These are phyloP conservation scores for Ophiocordyceps unilateralis DNA, from an alignment of 2,329 filamentous ascomycete species.

Conservation along the genomic window DNA sequence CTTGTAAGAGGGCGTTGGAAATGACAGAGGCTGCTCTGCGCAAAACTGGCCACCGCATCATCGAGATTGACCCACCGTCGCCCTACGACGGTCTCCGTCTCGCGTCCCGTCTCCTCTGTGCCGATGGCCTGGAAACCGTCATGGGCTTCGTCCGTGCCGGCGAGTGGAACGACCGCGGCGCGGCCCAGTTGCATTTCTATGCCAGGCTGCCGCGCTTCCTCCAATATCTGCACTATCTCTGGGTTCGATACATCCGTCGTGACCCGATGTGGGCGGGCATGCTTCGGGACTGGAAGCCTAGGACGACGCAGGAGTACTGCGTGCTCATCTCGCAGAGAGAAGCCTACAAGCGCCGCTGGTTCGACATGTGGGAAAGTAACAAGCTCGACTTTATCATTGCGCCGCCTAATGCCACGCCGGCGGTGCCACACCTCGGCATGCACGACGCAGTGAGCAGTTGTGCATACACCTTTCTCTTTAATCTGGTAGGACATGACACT, in stretches of 20 bases:
- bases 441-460: conserved; percentile 69
- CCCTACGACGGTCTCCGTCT: conserved; percentile 62
- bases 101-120: conserved; percentile 64
- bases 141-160: conserved; percentile 57
- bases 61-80: conserved; percentile 43
- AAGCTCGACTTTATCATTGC: conserved; percentile 64
- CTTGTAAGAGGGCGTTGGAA: conserved; percentile 60
- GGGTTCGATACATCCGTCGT: conserved; percentile 65
- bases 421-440: conserved; percentile 77
- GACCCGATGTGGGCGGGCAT: conserved; percentile 68
- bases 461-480: conserved; percentile 89
- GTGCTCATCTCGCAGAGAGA: conserved; percentile 62
- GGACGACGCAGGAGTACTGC: conserved; percentile 68
- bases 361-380: conserved; percentile 65
- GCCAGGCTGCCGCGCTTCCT: conserved; percentile 56
- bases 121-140: conserved; percentile 70
- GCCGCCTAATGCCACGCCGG: conserved; percentile 80
- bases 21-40: conserved; percentile 52
- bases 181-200: conserved; percentile 55
- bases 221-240: conserved; percentile 77
- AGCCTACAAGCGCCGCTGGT: conserved; percentile 60
- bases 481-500: conserved; percentile 40
- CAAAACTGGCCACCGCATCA: conserved; percentile 58
- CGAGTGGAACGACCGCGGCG: conserved; percentile 67
- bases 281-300: conserved; percentile 54